These are phyloP conservation scores for Kentomonas sorsogonicus DNA, from an alignment of 208 protist species.

Conservation along the genomic window DNA sequence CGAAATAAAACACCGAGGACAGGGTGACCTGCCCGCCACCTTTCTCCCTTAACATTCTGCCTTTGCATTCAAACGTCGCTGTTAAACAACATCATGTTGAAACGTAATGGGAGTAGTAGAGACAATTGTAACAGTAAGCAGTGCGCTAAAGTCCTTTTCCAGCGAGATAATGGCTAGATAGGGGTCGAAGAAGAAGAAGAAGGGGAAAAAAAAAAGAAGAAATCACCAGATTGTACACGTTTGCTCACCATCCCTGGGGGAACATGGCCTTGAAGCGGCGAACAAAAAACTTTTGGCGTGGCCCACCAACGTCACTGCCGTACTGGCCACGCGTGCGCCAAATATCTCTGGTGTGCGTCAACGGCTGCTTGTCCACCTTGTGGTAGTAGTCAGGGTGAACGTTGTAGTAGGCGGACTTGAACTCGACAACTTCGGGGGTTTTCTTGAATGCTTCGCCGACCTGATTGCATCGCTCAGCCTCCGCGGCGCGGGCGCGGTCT, in stretches of 20 bases:
- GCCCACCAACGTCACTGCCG: slow-evolving; percentile 78
- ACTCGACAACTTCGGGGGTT: slow-evolving; percentile 77
- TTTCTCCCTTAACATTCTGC: too few relatives aligned
- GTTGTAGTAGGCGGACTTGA: slow-evolving; percentile 83
- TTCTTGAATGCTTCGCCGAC: slow-evolving; percentile 45
- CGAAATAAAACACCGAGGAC: too few relatives aligned
- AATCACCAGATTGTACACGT: neutral
- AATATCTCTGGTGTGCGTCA: slow-evolving; percentile 72
- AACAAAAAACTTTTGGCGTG: slow-evolving; percentile 85
- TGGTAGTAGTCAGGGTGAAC: slow-evolving; percentile 83
- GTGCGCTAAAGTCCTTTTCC: neutral
- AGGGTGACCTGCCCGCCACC: too few relatives aligned
- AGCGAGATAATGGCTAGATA: neutral
- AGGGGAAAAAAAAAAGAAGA: slow-evolving; percentile 1
- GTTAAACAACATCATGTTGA: too few relatives aligned
- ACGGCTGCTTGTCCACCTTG: slow-evolving; percentile 64
- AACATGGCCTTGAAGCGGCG: slow-evolving; percentile 86
- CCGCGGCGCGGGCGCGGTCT: slow-evolving; percentile 41
- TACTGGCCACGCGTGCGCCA: slow-evolving; percentile 85
- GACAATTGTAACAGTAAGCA: too few relatives aligned
- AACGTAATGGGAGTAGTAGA: too few relatives aligned
- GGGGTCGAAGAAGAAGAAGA: neutral
- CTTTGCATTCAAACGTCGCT: too few relatives aligned
- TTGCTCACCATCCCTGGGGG: slow-evolving; percentile 73
- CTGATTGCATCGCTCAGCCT: slow-evolving; percentile 47